Evolutionary conservation across 805 yeast species (phyloP).

Genomic region (Cyberlindnera mycetangii): DNA sequence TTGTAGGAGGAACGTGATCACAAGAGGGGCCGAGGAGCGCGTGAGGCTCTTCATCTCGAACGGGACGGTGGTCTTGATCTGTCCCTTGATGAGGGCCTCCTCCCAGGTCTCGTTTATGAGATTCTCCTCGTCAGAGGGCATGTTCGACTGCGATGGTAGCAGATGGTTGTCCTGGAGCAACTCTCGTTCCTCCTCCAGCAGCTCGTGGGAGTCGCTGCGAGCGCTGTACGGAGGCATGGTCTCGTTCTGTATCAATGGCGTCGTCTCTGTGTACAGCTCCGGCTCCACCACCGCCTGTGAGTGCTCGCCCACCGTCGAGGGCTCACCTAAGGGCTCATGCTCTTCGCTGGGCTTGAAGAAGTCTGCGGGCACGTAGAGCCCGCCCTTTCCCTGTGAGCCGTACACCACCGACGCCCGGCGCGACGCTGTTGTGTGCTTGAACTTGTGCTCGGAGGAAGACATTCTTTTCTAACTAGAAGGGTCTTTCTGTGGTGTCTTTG

Average conservation of each 20-base stretch:
- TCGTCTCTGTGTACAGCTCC: slow-evolving; percentile 6
- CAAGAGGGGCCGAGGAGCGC: slow-evolving; percentile 25
- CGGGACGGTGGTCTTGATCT: slow-evolving; percentile 20
- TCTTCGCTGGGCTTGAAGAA: slow-evolving; percentile 1
- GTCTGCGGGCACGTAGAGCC: slow-evolving; percentile 21
- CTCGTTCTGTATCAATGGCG: slow-evolving; percentile 10
- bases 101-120: slow-evolving; percentile 25
- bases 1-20: slow-evolving; percentile 27
- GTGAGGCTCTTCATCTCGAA: slow-evolving; percentile 22
- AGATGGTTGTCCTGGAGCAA: slow-evolving; percentile 23
- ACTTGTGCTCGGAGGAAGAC: slow-evolving; percentile 18
- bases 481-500: neutral
- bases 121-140: slow-evolving; percentile 9
- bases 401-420: slow-evolving; percentile 26
- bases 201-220: slow-evolving; percentile 6
- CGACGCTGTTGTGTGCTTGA: slow-evolving; percentile 25
- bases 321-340: no score
- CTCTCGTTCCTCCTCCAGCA: slow-evolving; percentile 24
- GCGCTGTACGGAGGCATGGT: neutral
- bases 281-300: no score
- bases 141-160: slow-evolving; percentile 6
- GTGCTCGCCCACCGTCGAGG: no score
- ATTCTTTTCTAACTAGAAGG: neutral
- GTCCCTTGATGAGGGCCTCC: slow-evolving; percentile 23
- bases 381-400: slow-evolving; percentile 26